Base-by-base conservation (phyloP, 192 early-diverging fungal species). In the Coemansia sp. region DNA sequence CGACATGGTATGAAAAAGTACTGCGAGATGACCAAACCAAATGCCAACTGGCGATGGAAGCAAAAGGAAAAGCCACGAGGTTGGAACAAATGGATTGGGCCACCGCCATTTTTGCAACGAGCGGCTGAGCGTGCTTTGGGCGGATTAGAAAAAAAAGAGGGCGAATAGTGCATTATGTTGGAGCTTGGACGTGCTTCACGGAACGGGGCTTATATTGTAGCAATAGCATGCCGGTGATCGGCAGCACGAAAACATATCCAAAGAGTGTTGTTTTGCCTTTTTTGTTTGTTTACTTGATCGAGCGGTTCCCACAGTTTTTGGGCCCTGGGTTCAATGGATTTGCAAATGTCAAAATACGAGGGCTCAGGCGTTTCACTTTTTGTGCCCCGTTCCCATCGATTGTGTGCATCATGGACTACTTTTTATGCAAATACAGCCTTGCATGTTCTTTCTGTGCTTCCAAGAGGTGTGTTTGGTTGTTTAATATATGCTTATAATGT, bases 201-300 rank as follows among this genome's bases (percentile, higher is more conserved):
- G 51, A 53, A 53, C 22, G 51, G 21, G 51, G 51, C 51, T 24
- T 53, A 9, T 53, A 25, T 53, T 53, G 22, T 9, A 53, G 25
- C 23, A 24, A 53, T 53, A 14, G 25, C 25, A 53, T 53, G 51
- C 51, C 21, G 17, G 51, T 53, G 51, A 53, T 53, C 51, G 51
- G 11, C 21, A 23, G n/a, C 4, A 21, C 5, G 15, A 53, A n/a
- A 53, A 35, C 32, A 35, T 35, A 14, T 19, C 7, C 51, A 53
- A 21, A 53, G 25, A 52, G 19, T 11, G 21, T 24, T 53, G 22
- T 53, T 53, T 24, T 53, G 32, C 32, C 32, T 21, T 53, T 24
- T 24, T 24, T 53, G 51, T 21, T 53, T 53, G 51, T 53, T 53
- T 53, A 23, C 51, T 53, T 25, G 51, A 53, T 53, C 51, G 51